Conservation (phyloP, 352 stramenopile genomes). For the Blastocystis sp. region DNA sequence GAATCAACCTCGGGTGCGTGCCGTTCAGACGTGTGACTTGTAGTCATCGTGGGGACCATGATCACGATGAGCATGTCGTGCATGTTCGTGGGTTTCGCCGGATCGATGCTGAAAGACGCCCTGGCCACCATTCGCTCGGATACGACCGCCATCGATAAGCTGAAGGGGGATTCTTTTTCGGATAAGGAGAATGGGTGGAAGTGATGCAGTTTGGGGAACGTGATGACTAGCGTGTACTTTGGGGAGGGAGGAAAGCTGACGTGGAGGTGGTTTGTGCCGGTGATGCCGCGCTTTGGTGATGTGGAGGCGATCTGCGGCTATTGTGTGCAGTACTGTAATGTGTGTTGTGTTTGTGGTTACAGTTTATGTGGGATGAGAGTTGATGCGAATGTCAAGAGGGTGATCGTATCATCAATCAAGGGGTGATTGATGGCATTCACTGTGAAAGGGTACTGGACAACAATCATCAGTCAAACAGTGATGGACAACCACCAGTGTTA, state of each 20-base stretch:
- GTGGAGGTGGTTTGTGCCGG: slow-evolving; percentile 23
- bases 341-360: background rate
- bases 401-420: too few species aligned
- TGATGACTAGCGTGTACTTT: slow-evolving; percentile 26
- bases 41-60: slow-evolving; percentile 45
- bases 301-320: background rate
- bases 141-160: slow-evolving; percentile 41
- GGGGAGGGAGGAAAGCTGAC: background rate
- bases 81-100: slow-evolving; percentile 43
- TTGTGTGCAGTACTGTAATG: background rate
- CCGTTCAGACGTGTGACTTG: background rate
- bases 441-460: too few species aligned
- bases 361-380: too few species aligned
- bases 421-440: too few species aligned
- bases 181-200: background rate
- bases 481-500: too few species aligned
- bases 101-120: slow-evolving; percentile 37
- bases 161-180: slow-evolving; percentile 10
- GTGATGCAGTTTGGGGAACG: background rate
- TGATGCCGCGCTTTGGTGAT: slow-evolving; percentile 7
- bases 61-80: slow-evolving; percentile 58
- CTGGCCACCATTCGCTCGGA: background rate
- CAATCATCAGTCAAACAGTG: too few species aligned
- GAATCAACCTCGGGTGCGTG: background rate
- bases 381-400: too few species aligned